Conservation (phyloP, 495 filamentous ascomycete genomes). For the Parachaetomium inaequale region DNA sequence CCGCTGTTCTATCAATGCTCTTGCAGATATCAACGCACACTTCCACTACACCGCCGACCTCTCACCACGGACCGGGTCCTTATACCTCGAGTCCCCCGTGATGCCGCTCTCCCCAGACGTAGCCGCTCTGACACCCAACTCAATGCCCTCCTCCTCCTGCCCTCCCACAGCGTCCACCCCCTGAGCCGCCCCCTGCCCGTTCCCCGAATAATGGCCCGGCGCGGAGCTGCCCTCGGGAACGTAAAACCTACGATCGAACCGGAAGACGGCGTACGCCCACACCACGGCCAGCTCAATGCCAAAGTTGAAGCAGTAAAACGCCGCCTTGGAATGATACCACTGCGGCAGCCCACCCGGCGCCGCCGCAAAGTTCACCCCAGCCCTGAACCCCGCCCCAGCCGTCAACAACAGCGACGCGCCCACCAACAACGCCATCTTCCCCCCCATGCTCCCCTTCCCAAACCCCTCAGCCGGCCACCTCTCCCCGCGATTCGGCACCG, state of each 20-base stretch:
- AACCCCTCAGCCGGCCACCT: conserved; percentile 55
- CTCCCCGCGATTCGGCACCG: conserved; percentile 39
- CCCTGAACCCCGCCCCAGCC: conserved; percentile 68
- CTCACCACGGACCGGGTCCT: not conserved
- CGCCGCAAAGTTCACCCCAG: conserved; percentile 53
- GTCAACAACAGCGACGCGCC: conserved; percentile 54
- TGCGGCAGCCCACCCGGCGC: conserved; percentile 55
- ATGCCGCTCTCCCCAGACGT: not conserved
- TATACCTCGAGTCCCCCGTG: not conserved
- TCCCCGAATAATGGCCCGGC: conserved; percentile 40
- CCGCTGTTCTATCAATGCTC: not conserved
- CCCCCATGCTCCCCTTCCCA: conserved; percentile 61
- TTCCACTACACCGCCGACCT: not conserved
- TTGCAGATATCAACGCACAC: too few species aligned
- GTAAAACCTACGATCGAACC: conserved; percentile 71
- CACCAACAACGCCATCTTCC: conserved; percentile 63
- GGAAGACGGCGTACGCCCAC: conserved; percentile 55
- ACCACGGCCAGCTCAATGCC: conserved; percentile 67
- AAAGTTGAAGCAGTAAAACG: conserved; percentile 81
- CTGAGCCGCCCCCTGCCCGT: not conserved
- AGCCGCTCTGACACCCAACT: not conserved
- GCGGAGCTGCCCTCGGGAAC: conserved; percentile 53
- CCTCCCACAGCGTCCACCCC: not conserved
- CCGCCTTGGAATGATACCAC: conserved; percentile 64
- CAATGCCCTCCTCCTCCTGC: not conserved